phyloP scores from a whole-genome alignment of 2,329 filamentous ascomycete species.

The Myriosclerotinia scirpicola region DNA sequence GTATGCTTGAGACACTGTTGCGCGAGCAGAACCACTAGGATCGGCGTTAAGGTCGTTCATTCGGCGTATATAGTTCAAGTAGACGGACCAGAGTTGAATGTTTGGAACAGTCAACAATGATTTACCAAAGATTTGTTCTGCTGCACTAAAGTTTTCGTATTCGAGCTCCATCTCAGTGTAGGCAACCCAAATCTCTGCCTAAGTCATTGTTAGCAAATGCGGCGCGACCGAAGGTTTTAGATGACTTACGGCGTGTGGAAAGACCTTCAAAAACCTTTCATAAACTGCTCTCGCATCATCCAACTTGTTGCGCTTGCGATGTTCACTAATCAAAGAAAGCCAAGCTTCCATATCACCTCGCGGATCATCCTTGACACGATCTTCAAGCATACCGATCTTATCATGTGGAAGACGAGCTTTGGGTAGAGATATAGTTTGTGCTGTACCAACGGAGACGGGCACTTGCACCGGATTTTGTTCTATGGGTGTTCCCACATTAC shows the following conservation, averaged over 20 bases:
- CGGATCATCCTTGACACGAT: constrained; percentile 87
- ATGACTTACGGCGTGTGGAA: constrained; percentile 82
- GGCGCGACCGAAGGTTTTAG: constrained; percentile 21
- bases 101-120: constrained; percentile 78
- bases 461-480: constrained; percentile 36
- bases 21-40: constrained; percentile 70
- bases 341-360: constrained; percentile 91
- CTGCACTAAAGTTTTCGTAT: constrained; percentile 74
- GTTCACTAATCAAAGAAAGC: constrained; percentile 81
- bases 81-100: constrained; percentile 86
- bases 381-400: constrained; percentile 61
- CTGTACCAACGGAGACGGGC: constrained; percentile 30
- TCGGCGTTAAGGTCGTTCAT: constrained; percentile 86
- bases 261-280: constrained; percentile 82
- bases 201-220: constrained; percentile 40
- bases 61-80: constrained; percentile 92
- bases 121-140: constrained; percentile 80
- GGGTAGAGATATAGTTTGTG: constrained; percentile 34
- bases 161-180: constrained; percentile 90
- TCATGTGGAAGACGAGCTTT: constrained; percentile 43
- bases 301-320: constrained; percentile 76
- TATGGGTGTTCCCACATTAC: constrained; percentile 29
- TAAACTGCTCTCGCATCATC: constrained; percentile 80
- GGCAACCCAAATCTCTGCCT: constrained; percentile 90
- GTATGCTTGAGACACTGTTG: constrained; percentile 81